phyloP scores from a whole-genome alignment of 129 eudicot genomes.

The Mikania micrantha region DNA sequence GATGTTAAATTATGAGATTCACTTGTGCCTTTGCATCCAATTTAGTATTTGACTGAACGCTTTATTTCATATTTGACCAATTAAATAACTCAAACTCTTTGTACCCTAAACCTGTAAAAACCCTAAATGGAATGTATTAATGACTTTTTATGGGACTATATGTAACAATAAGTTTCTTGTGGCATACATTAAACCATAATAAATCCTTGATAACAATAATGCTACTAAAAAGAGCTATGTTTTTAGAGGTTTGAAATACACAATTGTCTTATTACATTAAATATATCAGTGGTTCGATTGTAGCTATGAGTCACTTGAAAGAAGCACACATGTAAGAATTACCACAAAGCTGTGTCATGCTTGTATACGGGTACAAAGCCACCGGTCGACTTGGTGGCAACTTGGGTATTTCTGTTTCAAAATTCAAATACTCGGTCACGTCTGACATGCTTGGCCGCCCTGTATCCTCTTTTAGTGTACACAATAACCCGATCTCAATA shows the following conservation, averaged over 20 bases:
- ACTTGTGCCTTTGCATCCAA: background rate
- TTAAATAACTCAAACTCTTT: too few species aligned
- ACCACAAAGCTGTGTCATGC: constrained; percentile 53
- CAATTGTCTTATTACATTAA: background rate
- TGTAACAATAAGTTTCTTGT: too few species aligned
- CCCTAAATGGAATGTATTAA: too few species aligned
- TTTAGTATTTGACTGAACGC: too few species aligned
- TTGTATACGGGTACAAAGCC: constrained; percentile 61
- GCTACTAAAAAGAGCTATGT: background rate
- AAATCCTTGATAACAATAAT: background rate
- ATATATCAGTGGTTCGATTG: background rate
- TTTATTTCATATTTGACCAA: too few species aligned
- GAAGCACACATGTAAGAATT: constrained; percentile 57
- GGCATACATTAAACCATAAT: too few species aligned
- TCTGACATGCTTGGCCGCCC: constrained; percentile 65
- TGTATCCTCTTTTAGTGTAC: constrained; percentile 54
- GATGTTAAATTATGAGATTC: background rate
- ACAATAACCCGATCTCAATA: constrained; percentile 50
- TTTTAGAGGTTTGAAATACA: background rate
- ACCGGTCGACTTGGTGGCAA: constrained; percentile 54
- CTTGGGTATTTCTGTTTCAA: constrained; percentile 37
- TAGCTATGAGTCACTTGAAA: constrained; percentile 30
- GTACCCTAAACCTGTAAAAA: too few species aligned
- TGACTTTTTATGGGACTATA: too few species aligned
- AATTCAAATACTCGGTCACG: constrained; percentile 40